These are phyloP conservation scores for Pseudozyma pruni DNA, from an alignment of 1,284 basidiomycete species.

Conservation along the genomic window DNA sequence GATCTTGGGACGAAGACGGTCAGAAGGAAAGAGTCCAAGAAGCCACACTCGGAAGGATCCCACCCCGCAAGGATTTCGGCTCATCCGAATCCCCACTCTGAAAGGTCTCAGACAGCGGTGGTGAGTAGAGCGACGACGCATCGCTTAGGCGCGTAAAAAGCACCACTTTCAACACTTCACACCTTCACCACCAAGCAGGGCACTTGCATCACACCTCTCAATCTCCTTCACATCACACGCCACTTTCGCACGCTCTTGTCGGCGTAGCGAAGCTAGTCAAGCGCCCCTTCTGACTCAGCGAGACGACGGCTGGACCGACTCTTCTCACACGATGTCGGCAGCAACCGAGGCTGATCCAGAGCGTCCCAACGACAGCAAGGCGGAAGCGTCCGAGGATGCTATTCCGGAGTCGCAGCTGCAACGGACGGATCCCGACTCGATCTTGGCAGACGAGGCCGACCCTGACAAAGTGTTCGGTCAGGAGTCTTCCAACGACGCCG, in stretches of 20 bases:
- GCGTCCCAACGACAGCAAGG: conserved; percentile 3
- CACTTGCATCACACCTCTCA: neutral
- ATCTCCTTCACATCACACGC: neutral
- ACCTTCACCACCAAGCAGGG: too few relatives aligned
- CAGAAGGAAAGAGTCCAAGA: too few relatives aligned
- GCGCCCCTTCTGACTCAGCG: conserved; percentile 2
- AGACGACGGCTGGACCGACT: neutral
- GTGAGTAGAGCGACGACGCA: too few relatives aligned
- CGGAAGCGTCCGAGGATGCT: conserved; percentile 5
- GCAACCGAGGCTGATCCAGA: conserved; percentile 16
- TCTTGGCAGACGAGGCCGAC: conserved; percentile 60
- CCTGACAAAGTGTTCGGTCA: conserved; percentile 51
- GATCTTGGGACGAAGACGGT: too few relatives aligned
- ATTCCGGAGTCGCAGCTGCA: conserved; percentile 36
- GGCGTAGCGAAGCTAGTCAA: too few relatives aligned
- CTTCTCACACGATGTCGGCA: conserved; percentile 20
- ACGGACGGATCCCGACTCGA: conserved; percentile 54
- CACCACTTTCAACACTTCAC: too few relatives aligned
- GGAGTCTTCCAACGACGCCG: conserved; percentile 48
- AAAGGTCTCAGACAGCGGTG: too few relatives aligned
- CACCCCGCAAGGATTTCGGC: too few relatives aligned
- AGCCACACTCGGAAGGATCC: too few relatives aligned
- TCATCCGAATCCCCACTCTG: too few relatives aligned
- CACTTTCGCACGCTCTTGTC: too few relatives aligned
- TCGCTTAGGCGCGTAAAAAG: too few relatives aligned